Evolutionary conservation across 1,139 yeast species (phyloP).

Genomic region (Suhomyces wounanorum): DNA sequence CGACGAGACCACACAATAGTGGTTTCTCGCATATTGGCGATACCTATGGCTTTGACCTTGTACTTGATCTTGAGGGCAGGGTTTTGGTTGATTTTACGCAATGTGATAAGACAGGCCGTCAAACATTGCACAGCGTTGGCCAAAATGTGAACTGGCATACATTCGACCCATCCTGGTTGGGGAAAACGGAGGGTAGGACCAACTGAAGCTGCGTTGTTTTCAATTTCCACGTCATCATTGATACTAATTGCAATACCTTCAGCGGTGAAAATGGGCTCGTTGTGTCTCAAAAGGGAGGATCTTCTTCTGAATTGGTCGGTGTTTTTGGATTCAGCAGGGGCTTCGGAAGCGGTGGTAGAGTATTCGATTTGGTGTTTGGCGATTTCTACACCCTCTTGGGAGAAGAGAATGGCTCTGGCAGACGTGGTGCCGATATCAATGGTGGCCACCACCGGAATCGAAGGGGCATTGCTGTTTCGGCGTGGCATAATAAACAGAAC

Average conservation of each 20-base stretch:
- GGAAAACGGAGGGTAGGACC: slow-evolving; percentile 76
- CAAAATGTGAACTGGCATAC: slow-evolving; percentile 83
- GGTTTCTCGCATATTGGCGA: slow-evolving; percentile 96
- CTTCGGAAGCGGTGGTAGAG: slow-evolving; percentile 68
- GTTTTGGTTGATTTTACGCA: slow-evolving; percentile 59
- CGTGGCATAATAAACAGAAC: slow-evolving; percentile 33
- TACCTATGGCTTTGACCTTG: slow-evolving; percentile 67
- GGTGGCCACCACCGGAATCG: slow-evolving; percentile 60
- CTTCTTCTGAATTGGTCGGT: slow-evolving; percentile 56
- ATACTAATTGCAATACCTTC: slow-evolving; percentile 72
- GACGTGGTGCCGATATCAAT: slow-evolving; percentile 95
- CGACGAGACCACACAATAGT: slow-evolving; percentile 85
- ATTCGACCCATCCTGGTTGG: slow-evolving; percentile 91
- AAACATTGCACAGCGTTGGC: slow-evolving; percentile 81
- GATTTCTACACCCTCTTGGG: slow-evolving; percentile 70
- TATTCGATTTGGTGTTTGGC: slow-evolving; percentile 91
- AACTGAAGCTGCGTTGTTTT: slow-evolving; percentile 53
- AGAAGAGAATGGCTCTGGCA: slow-evolving; percentile 85
- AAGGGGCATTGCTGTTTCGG: slow-evolving; percentile 42
- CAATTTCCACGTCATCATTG: slow-evolving; percentile 61
- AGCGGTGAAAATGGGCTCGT: slow-evolving; percentile 64
- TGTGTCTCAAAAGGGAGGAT: slow-evolving; percentile 50
- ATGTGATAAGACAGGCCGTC: slow-evolving; percentile 60
- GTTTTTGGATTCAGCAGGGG: slow-evolving; percentile 46
- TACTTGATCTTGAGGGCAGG: slow-evolving; percentile 52